These are phyloP conservation scores for Alternaria novae-zelandiae DNA, from an alignment of 2,329 filamentous ascomycete genomes.

Conservation along the genomic window DNA sequence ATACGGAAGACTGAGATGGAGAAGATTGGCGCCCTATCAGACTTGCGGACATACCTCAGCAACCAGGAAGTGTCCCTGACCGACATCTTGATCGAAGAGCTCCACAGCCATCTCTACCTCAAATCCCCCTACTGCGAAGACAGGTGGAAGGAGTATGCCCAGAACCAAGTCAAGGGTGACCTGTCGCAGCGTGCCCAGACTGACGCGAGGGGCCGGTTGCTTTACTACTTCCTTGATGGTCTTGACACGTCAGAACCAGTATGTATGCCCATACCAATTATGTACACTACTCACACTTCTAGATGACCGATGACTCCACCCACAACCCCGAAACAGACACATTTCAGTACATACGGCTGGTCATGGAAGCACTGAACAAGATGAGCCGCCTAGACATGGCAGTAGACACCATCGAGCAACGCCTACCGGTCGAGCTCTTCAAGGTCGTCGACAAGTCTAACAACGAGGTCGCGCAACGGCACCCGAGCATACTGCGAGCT, in stretches of 20 bases:
- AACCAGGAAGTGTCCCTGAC: conserved; percentile 93
- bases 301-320: conserved; percentile 82
- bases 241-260: conserved; percentile 58
- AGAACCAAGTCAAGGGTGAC: conserved; percentile 62
- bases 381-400: conserved; percentile 85
- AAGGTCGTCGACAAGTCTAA: conserved; percentile 94
- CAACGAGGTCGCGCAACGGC: conserved; percentile 88
- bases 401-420: conserved; percentile 88
- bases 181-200: conserved; percentile 40
- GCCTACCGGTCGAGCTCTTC: conserved; percentile 92
- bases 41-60: conserved; percentile 83
- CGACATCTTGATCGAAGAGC: conserved; percentile 94
- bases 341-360: conserved; percentile 86
- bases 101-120: conserved; percentile 95
- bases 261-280: conserved; percentile 9
- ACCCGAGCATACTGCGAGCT: conserved; percentile 76
- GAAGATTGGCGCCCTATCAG: conserved; percentile 84
- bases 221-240: conserved; percentile 64
- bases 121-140: conserved; percentile 98
- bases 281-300: conserved; percentile 24
- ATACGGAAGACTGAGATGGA: conserved; percentile 89
- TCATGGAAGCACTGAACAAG: conserved; percentile 89
- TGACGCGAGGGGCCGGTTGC: conserved; percentile 57
- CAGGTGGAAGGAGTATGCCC: conserved; percentile 84
- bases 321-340: conserved; percentile 96